Evolutionary conservation across 1,139 yeast species (phyloP), one percentile per base, ranked within the genome.

Genomic region (Kodamaea fungicola): DNA sequence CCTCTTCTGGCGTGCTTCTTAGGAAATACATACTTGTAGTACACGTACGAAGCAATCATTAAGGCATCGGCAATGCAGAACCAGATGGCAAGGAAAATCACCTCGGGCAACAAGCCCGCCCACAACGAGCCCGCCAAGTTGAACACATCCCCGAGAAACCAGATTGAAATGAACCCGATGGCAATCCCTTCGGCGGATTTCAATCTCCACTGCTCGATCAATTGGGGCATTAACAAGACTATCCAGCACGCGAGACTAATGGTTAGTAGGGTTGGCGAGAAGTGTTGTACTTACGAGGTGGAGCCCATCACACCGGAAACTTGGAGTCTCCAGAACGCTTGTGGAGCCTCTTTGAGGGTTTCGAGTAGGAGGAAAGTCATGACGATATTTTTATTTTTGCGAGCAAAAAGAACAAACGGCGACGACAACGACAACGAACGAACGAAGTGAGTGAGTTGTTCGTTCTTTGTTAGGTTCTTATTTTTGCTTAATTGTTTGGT

Each of bases 151-250:
- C 95, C 95, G 24, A 80, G 49, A 37, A 83, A 73, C 95, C 95
- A 85, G 38, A 82, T 75, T 12, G 75, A 50, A 24, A 85, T 71
- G 52, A 85, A 85, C 3, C 83, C 76, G 28, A 83, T 71, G 25
- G 94, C 81, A 16, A 85, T 78, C 4, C 95, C 95, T 28, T 84
- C 92, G 4, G 89, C 87, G 19, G 87, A 76, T 54, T 83, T 81
- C 37, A 80, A 63, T 42, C 84, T 64, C 90, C 90, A 85, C 59
- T 85, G 94, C 56, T 85, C 95, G 28, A 85, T 74, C 33, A 85
- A 71, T 59, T 86, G 95, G 2, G 95, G 95, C 51, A 84, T 64
- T 43, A 84, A 70, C 34, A 85, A 63, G n/a, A 85, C 90, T 21
- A 86, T 76, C 92, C 92, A 86, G 55, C 90, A 83, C 2, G 90